phyloP scores from a whole-genome alignment of 306 rosid species.

The Sesbania bispinosa region DNA sequence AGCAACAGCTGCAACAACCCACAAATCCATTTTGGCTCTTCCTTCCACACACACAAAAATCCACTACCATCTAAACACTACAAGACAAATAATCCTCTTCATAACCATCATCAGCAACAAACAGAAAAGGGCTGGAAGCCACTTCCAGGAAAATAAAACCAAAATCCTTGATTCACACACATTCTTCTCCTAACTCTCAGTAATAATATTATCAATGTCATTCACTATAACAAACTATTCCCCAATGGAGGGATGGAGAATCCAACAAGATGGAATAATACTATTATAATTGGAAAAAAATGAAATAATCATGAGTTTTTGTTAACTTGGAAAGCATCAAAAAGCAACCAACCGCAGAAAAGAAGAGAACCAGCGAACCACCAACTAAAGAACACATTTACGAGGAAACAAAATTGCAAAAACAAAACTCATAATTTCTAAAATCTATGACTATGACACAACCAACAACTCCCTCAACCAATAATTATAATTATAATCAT shows the following conservation, averaged over 20 bases:
- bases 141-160: conserved; percentile 13
- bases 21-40: conserved; percentile 64
- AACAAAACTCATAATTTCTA: no score
- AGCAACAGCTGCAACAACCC: conserved; percentile 78
- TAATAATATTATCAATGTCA: no score
- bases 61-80: conserved; percentile 37
- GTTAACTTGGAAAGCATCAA: neutral
- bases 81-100: conserved; percentile 24
- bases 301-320: neutral
- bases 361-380: no score
- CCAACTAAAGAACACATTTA: no score
- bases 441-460: no score
- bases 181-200: conserved; percentile 14
- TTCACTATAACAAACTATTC: conserved; percentile 9
- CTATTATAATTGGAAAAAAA: neutral
- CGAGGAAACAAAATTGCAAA: no score
- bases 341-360: no score
- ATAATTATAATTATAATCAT: no score
- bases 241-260: neutral
- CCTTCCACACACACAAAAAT: conserved; percentile 14
- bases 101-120: conserved; percentile 26
- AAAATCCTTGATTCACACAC: conserved; percentile 11
- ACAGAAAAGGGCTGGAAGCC: neutral
- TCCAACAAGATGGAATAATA: neutral
- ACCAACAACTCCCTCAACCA: no score